Evolutionary conservation across 345 rosid genomes (phyloP), one percentile per base, ranked within the genome.

Genomic region (Dovyalis caffra): DNA sequence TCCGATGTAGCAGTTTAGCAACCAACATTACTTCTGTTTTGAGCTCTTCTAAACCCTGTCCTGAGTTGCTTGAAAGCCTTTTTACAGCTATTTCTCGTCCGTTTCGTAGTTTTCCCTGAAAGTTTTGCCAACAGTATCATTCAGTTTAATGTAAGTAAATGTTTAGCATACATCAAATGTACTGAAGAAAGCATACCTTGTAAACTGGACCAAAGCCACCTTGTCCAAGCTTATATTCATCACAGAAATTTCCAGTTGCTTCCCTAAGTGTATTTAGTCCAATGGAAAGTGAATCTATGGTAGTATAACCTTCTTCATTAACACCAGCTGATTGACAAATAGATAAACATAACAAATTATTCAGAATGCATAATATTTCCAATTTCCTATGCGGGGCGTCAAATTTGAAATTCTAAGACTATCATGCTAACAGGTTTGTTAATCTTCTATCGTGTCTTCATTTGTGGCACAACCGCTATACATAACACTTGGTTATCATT

Each of bases 191-290:
- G 51, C 1, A 11, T 73, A 79, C 85, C 80, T 79, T 70, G 76
- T 80, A 83, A 75, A 86, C 82, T 34, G 80, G 78, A 73, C 85
- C 89, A 34, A 83, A 83, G 29, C 83, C 89, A n/a, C 87, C 87
- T 68, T 79, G 64, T 64, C 88, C 90, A 4, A 85, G 86, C 69
- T 82, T 82, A 26, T 78, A 9, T 28, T 49, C 64, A 8, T 68
- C 74, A 5, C 85, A 83, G 73, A 87, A 87, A 58, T 82, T 68
- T 10, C 74, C 25, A 3, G 87, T 87, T 38, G 85, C 90, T 26
- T 8, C 74, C 72, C 69, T 78, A 16, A 87, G 73, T 14, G 75
- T 53, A 18, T 79, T 45, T 10, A 83, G 74, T 32, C 79, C 79
- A 49, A 85, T 71, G 32, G 71, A 12, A 56, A 85, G 81, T 8